Evolutionary conservation across 2,329 filamentous ascomycete species (phyloP), one percentile per base, ranked within the genome.

Genomic region (Exserohilum turcica): DNA sequence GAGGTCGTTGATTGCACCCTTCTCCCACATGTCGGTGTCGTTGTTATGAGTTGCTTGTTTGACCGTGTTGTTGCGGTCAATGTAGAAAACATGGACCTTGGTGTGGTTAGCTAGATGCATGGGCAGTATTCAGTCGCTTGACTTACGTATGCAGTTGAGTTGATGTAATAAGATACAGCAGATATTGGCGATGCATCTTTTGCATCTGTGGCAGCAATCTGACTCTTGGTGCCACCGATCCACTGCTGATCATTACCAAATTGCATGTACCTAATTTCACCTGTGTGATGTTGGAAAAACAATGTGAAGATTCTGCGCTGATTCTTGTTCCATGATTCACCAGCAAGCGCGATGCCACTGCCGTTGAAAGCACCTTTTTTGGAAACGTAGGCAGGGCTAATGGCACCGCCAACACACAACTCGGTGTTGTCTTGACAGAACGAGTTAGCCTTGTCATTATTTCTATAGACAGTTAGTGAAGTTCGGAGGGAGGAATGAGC

Each of bases 1-100:
- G 59, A 91, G 87, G 72, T 96, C 90, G 63, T 87, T 70, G 10
- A 73, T 48, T 57, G 72, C 53, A 0, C 78, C 78, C 10, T 75
- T 65, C 13, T 60, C 46, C 77, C 77, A 79, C 13, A 78, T 55
- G 18, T 61, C 54, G 32, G 75, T 74, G 8, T 66, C 63, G 51
- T 78, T 79, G 36, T 65, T 69, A 47, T 76, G 74, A 2, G 65
- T 68, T 15, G 74, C 62, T 56, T 79, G 77, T 31, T 68, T 68
- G 28, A 79, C 53, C 2, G 58, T 69, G 47, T 76, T 75, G 55
- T 76, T 68, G 2, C 66, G 60, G 44, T 75, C 72, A 19, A 79
- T 71, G 51, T 79, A 77, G 60, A 76, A 77, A 15, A 77, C 62
- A 42, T 77, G 75, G 50, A 71, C 72, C 73, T 73, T 44, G 31